Base-by-base conservation (phyloP, 768 basidiomycete species). In the Boletellus sp. region DNA sequence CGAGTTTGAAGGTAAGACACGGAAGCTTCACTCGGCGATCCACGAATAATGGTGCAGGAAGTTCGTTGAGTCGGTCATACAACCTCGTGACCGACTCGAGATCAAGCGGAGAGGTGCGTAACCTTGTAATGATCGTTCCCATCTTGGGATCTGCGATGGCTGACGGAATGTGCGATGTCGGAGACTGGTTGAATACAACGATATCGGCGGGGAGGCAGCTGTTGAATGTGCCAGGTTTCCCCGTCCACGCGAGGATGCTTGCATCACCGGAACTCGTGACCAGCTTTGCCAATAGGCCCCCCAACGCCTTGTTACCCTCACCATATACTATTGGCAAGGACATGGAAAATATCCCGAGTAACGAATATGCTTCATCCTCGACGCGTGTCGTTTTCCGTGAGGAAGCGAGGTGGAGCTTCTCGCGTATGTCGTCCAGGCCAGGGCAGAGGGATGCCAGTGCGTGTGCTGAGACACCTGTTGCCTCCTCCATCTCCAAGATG, bases 341-440 rank as follows among this genome's bases (percentile, higher is more conserved):
- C 2, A 19, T 6, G 1, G 56, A 54, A 20, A 51, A 58, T 9
- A 51, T 51, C 3, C 56, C 56, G 7, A 58, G 46, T 1, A 58
- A 11, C 0, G 49, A 54, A 28, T 57, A 57, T 3, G 56, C 57
- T 17, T 47, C 32, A 16, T 58, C 56, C 32, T 58, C 56, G 6
- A 34, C 13, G 4, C 17, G 28, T 3, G 51, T 50, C 8, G 55
- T 57, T 15, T 50, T 12, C 5, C 55, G 51, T 20, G 0, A 8
- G 1, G 56, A 56, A 23, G 56, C 54, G 1, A 54, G 20, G 23
- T 35, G 33, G 12, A 55, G 19, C 37, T 49, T 55, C 5, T 49
- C 47, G 3, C 47, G 39, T 19, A 56, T 50, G 16, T 47, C 33
- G 4, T 28, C n/a, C 4, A 42, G 12, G 1, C 54, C 54, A 0